Evolutionary conservation across 805 yeast genomes (phyloP).

Genomic region (Cyberlindnera bimundalis): DNA sequence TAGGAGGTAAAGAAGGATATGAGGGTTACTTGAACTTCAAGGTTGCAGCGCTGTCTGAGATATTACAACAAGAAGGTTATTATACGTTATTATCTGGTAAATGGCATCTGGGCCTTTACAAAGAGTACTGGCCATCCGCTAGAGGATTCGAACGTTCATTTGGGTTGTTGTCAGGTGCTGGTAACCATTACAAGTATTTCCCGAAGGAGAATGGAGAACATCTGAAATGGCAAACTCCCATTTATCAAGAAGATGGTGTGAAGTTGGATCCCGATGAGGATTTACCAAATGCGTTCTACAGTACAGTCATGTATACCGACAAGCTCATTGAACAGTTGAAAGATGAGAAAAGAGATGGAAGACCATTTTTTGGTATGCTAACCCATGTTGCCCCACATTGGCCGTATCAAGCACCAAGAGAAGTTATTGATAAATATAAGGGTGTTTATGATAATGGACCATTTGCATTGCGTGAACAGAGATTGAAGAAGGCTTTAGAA

Average conservation of each 20-base stretch:
- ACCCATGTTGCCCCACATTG: conserved; percentile 67
- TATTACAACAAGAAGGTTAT: conserved; percentile 41
- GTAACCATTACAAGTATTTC: conserved; percentile 48
- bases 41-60: conserved; percentile 53
- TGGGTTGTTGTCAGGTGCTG: conserved; percentile 52
- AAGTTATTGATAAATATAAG: conserved; percentile 43
- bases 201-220: conserved; percentile 9
- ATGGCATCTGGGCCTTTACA: conserved; percentile 54
- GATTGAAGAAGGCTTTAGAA: conserved; percentile 39
- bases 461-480: conserved; percentile 34
- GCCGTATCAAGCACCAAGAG: conserved; percentile 60
- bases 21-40: conserved; percentile 50
- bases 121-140: conserved; percentile 45
- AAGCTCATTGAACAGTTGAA: conserved; percentile 38
- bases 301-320: conserved; percentile 42
- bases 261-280: conserved; percentile 15
- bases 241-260: conserved; percentile 29
- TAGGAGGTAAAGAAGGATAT: conserved; percentile 48
- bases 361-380: conserved; percentile 52
- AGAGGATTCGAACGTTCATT: conserved; percentile 51
- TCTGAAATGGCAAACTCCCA: conserved; percentile 7
- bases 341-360: conserved; percentile 32
- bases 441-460: conserved; percentile 51
- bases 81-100: conserved; percentile 53
- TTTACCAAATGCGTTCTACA: conserved; percentile 46